Evolutionary conservation across 768 basidiomycete species (phyloP).

Genomic region (Mycena crocata): DNA sequence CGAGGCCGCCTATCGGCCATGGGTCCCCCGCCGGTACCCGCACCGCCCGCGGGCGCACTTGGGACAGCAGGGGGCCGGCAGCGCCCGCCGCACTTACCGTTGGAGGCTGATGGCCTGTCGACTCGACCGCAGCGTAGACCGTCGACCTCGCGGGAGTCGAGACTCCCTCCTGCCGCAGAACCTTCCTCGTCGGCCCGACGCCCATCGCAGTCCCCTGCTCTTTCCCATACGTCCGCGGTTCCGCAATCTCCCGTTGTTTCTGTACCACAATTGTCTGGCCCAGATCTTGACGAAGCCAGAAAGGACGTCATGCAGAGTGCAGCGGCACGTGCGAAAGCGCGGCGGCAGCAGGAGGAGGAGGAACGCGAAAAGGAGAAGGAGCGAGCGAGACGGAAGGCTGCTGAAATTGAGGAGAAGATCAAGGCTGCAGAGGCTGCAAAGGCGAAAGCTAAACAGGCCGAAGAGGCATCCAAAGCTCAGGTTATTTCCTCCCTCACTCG

Average conservation of each 20-base stretch:
- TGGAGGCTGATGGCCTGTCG: conserved; percentile 28
- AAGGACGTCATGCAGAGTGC: conserved; percentile 87
- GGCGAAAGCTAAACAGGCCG: conserved; percentile 35
- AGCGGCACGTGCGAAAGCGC: conserved; percentile 84
- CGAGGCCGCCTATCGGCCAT: conserved; percentile 56
- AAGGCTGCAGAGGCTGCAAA: conserved; percentile 57
- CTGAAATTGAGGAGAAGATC: conserved; percentile 77
- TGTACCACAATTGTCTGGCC: conserved; percentile 47
- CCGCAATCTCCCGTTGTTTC: conserved; percentile 49
- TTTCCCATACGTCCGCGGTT: conserved; percentile 55
- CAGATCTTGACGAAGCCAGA: conserved; percentile 72
- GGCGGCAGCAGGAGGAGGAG: conserved; percentile 86
- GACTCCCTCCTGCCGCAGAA: conserved; percentile 45
- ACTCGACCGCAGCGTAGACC: conserved; percentile 42
- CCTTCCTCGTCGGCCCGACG: conserved; percentile 43
- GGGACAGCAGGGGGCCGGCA: conserved; percentile 63
- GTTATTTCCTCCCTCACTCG: conserved; percentile 15
- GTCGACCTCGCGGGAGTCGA: conserved; percentile 58
- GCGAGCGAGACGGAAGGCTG: conserved; percentile 83
- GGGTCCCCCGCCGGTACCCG: conserved; percentile 64
- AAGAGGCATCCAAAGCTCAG: conserved; percentile 21
- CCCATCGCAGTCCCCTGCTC: conserved; percentile 57
- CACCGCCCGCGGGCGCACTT: conserved; percentile 34
- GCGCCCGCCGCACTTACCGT: conserved; percentile 67
- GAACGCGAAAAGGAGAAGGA: conserved; percentile 85